These are phyloP conservation scores for Scutellaria barbata DNA, from an alignment of 257 asterid species.

Conservation along the genomic window DNA sequence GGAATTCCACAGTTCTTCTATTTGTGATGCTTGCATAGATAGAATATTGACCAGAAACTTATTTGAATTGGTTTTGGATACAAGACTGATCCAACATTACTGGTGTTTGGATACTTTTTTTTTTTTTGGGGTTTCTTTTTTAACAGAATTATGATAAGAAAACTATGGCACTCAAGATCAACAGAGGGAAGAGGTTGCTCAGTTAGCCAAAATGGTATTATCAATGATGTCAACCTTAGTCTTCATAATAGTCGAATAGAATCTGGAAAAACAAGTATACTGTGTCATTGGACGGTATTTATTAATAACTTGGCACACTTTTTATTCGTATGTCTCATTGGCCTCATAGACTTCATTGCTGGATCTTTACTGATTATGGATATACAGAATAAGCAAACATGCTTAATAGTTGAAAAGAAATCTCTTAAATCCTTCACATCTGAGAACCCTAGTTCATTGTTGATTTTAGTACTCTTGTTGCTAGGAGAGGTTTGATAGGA, in stretches of 20 bases:
- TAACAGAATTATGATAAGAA: not conserved
- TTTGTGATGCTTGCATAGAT: not conserved
- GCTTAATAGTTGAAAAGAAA: conserved; percentile 6
- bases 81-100: not conserved
- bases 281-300: conserved; percentile 17
- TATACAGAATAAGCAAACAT: not conserved
- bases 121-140: not conserved
- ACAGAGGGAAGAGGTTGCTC: not conserved
- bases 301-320: not conserved
- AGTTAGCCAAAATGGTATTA: not conserved
- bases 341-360: not conserved
- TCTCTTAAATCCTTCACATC: not conserved
- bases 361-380: conserved; percentile 14
- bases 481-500: not conserved
- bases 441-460: not conserved
- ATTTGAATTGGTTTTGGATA: conserved; percentile 6
- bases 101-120: not conserved
- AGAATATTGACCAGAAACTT: not conserved
- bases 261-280: not conserved
- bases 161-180: not conserved
- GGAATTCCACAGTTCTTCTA: conserved; percentile 5
- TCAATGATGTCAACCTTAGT: not conserved
- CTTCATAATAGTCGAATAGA: not conserved
- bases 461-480: not conserved
- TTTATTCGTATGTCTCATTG: not conserved